Percentiles rank a stretch among this genome's conserved stretches.
Conservation (phyloP, 2,329 filamentous ascomycete species). For the Bipolaris zeicola region DNA sequence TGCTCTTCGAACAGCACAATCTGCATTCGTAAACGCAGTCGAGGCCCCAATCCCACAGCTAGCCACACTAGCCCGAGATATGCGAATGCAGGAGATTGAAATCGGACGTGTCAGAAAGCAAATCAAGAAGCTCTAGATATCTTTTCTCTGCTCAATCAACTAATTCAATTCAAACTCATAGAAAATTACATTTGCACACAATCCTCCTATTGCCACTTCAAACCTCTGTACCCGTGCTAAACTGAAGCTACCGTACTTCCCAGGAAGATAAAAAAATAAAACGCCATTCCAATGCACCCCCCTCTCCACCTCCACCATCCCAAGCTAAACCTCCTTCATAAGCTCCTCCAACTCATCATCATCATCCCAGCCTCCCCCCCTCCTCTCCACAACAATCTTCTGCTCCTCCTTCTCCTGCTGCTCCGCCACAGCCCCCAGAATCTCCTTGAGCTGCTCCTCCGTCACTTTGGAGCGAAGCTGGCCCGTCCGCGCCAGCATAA, state of each 20-base stretch:
- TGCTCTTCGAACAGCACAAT: conserved; percentile 62
- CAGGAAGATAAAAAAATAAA: not conserved
- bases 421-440: conserved; percentile 83
- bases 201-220: not conserved
- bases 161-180: not conserved
- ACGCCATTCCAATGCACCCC: conserved; percentile 21
- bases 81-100: conserved; percentile 70
- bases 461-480: conserved; percentile 88
- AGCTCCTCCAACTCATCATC: conserved; percentile 72
- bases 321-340: conserved; percentile 43
- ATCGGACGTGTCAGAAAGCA: conserved; percentile 63
- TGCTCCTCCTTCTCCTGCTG: conserved; percentile 64
- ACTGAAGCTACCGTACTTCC: not conserved
- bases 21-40: conserved; percentile 61
- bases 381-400: conserved; percentile 83
- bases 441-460: conserved; percentile 90
- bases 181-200: not conserved
- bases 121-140: conserved; percentile 44
- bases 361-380: conserved; percentile 79
- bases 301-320: not conserved
- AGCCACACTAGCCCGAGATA: conserved; percentile 62
- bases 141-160: not conserved
- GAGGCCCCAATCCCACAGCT: conserved; percentile 64
- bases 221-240: not conserved
- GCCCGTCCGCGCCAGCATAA: conserved; percentile 86